Evolutionary conservation across 805 yeast species (phyloP).

Genomic region (Yamadazyma akitaensis): DNA sequence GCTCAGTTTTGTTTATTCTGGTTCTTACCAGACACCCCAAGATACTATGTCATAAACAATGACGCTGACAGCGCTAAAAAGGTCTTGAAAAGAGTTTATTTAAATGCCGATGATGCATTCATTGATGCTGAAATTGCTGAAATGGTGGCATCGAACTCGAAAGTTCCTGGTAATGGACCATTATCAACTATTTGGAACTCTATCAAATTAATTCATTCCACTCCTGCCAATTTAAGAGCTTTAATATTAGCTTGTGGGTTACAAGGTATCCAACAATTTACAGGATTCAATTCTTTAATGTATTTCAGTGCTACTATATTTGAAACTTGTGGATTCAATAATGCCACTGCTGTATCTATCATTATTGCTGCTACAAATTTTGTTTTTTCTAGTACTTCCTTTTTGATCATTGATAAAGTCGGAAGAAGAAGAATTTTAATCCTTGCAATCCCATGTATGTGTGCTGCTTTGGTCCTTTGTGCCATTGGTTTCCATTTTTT

Average conservation of each 20-base stretch:
- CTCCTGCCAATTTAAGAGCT: conserved; percentile 84
- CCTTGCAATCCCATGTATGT: conserved; percentile 83
- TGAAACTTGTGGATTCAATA: conserved; percentile 81
- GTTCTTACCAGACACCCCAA: conserved; percentile 94
- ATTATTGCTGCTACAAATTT: conserved; percentile 94
- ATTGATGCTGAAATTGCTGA: conserved; percentile 69
- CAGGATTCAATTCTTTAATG: conserved; percentile 96
- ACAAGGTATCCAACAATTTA: conserved; percentile 95
- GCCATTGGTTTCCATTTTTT: conserved; percentile 91
- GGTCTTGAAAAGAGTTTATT: conserved; percentile 64
- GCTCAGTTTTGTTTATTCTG: conserved; percentile 71
- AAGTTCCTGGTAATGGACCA: conserved; percentile 39
- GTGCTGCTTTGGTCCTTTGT: conserved; percentile 68
- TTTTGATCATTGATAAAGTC: conserved; percentile 78
- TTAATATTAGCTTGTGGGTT: conserved; percentile 86
- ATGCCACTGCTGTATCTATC: conserved; percentile 92
- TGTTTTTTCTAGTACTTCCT: conserved; percentile 80
- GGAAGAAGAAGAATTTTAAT: conserved; percentile 85
- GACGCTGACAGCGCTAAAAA: conserved; percentile 59
- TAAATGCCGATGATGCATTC: conserved; percentile 57
- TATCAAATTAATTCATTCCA: conserved; percentile 57
- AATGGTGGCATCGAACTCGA: conserved; percentile 45
- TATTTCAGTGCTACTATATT: conserved; percentile 92
- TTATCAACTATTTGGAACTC: conserved; percentile 56
- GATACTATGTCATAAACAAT: conserved; percentile 77